A percentile compares a stretch with the other conserved stretches of the same genome.
Conservation (phyloP, 257 asterid genomes). For the Jaltomata sinuosa region DNA sequence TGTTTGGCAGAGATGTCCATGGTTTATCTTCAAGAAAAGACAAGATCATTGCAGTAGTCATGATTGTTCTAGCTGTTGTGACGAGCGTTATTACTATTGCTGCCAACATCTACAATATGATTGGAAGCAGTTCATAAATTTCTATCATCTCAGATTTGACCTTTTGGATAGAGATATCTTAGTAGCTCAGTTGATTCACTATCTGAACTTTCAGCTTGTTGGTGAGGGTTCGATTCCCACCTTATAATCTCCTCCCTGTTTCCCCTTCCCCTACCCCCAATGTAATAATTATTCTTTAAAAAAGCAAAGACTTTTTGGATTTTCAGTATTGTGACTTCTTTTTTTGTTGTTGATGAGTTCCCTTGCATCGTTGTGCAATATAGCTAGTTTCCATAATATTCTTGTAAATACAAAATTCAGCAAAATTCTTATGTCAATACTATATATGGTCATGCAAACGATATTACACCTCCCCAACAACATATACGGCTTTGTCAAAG, state of each 20-base stretch:
- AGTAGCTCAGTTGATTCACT: too few species aligned
- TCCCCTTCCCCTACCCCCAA: too few species aligned
- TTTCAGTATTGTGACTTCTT: not conserved
- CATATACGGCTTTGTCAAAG: not conserved
- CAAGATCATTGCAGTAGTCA: slow-evolving; percentile 55
- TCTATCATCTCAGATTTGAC: not conserved
- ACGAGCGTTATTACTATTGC: slow-evolving; percentile 77
- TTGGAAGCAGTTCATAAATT: slow-evolving; percentile 9
- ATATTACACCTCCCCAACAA: not conserved
- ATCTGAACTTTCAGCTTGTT: too few species aligned
- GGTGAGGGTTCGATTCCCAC: too few species aligned
- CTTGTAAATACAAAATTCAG: not conserved
- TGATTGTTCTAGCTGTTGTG: slow-evolving; percentile 54
- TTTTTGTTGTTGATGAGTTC: not conserved
- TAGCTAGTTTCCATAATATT: not conserved
- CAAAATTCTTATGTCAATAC: not conserved
- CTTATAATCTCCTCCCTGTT: too few species aligned
- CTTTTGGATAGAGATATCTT: not conserved
- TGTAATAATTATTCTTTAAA: too few species aligned
- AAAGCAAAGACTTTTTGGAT: too few species aligned
- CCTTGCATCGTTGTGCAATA: not conserved
- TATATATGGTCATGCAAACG: not conserved
- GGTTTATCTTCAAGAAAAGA: slow-evolving; percentile 66
- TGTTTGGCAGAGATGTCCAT: slow-evolving; percentile 63
- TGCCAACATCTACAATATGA: slow-evolving; percentile 55